Conservation (phyloP, 768 basidiomycete species). For the Tylopilus plumbeoviolaceoides region DNA sequence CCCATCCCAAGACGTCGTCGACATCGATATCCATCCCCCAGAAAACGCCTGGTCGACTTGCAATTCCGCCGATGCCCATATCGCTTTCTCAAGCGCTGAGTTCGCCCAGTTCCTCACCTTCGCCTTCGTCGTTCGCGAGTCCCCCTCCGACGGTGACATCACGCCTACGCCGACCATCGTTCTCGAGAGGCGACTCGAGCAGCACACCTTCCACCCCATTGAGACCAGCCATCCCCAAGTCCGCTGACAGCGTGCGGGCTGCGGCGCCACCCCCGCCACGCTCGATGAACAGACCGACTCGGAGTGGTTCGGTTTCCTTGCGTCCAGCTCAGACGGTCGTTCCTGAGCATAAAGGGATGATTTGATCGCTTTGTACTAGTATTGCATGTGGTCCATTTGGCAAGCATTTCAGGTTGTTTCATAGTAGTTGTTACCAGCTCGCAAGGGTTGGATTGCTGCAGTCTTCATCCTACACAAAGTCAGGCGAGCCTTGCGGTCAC, state of each 20-base stretch:
- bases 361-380: constrained; percentile 33
- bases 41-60: constrained; percentile 30
- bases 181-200: constrained; percentile 27
- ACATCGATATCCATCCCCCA: constrained; percentile 9
- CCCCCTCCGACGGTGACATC: constrained; percentile 26
- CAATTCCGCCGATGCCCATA: constrained; percentile 11
- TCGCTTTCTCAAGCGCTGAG: constrained; percentile 15
- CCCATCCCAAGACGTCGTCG: constrained; percentile 40
- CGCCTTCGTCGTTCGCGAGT: constrained; percentile 14
- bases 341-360: constrained; percentile 59
- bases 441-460: too few relatives aligned
- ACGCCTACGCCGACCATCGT: constrained; percentile 25
- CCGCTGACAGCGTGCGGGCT: constrained; percentile 23
- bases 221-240: constrained; percentile 28
- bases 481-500: too few relatives aligned
- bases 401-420: too few relatives aligned
- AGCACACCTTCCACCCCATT: constrained; percentile 11
- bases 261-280: constrained; percentile 63
- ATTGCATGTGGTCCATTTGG: too few relatives aligned
- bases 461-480: too few relatives aligned
- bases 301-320: constrained; percentile 37
- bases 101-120: constrained; percentile 11
- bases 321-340: constrained; percentile 50
- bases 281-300: constrained; percentile 55
- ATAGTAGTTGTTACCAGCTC: too few relatives aligned